These are phyloP conservation scores for Panus rudis DNA, from an alignment of 768 basidiomycete species.

Conservation along the genomic window DNA sequence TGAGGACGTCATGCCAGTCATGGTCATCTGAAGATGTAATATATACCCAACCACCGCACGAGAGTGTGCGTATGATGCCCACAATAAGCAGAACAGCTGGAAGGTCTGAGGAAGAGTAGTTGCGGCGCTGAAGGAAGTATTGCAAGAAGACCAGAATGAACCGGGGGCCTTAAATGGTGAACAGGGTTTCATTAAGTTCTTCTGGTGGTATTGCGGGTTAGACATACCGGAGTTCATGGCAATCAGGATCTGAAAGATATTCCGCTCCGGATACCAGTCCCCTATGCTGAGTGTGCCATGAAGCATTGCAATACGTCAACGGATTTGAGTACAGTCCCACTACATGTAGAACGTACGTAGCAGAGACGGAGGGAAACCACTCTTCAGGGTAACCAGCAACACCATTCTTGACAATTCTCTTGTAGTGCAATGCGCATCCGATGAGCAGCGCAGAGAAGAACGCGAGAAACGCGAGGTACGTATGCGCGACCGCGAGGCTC, in stretches of 20 bases:
- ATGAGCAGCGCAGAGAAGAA: conserved; percentile 59
- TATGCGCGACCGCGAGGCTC: conserved; percentile 54
- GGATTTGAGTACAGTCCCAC: not conserved
- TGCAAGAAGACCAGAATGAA: conserved; percentile 59
- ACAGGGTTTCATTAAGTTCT: not conserved
- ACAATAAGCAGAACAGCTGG: conserved; percentile 46
- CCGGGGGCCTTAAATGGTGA: conserved; percentile 73
- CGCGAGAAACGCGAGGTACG: conserved; percentile 55
- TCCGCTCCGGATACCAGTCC: conserved; percentile 85
- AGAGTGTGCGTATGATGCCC: conserved; percentile 67
- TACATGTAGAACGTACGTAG: conserved; percentile 47
- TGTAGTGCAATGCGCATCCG: conserved; percentile 68
- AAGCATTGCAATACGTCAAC: not conserved
- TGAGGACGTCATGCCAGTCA: conserved; percentile 77
- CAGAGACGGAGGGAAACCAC: conserved; percentile 88
- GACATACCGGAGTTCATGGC: conserved; percentile 68
- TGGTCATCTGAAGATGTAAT: conserved; percentile 83
- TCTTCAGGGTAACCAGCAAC: conserved; percentile 80
- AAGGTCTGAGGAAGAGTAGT: conserved; percentile 33
- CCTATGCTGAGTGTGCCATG: conserved; percentile 53
- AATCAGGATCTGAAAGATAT: conserved; percentile 81
- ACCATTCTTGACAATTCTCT: conserved; percentile 79
- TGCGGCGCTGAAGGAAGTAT: conserved; percentile 53
- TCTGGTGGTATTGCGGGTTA: not conserved
- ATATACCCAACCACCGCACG: conserved; percentile 90